phyloP scores from a whole-genome alignment of 2,329 filamentous ascomycete species.

The Colletotrichum lindemuthianum region DNA sequence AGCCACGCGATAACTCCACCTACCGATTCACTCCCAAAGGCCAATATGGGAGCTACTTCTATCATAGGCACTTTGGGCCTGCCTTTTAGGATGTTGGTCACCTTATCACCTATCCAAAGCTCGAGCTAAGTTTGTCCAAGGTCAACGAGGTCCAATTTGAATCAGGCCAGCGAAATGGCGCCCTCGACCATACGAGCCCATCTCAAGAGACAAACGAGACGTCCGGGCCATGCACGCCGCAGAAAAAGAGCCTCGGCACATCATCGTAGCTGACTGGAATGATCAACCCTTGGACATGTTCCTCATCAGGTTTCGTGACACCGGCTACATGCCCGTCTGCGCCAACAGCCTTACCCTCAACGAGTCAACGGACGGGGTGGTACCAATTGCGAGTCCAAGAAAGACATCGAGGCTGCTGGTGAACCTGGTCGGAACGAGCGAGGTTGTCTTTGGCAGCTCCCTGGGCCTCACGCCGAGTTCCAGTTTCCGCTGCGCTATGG shows the following conservation, averaged over 20 bases:
- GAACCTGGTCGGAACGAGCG: slow-evolving; percentile 17
- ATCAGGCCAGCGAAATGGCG: slow-evolving; percentile 23
- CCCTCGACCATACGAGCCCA: slow-evolving; percentile 13
- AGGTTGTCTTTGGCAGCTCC: slow-evolving; percentile 5
- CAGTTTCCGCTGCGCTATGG: slow-evolving; percentile 17
- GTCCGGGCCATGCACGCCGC: slow-evolving; percentile 16
- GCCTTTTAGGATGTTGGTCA: slow-evolving; percentile 24
- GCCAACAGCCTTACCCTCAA: slow-evolving; percentile 26
- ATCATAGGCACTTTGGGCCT: slow-evolving; percentile 21
- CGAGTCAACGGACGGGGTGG: slow-evolving; percentile 13
- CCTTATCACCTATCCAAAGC: fast-evolving
- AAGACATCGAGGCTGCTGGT: slow-evolving; percentile 13
- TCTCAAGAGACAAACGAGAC: slow-evolving; percentile 2
- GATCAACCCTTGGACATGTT: slow-evolving; percentile 27
- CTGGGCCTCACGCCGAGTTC: slow-evolving; percentile 19
- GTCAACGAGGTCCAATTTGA: slow-evolving; percentile 18
- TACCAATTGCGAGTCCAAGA: slow-evolving; percentile 12
- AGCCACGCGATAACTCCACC: slow-evolving; percentile 26
- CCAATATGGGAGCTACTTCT: slow-evolving; percentile 29
- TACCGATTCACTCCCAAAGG: slow-evolving; percentile 24
- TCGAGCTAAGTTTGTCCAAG: not conserved
- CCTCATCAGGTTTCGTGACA: slow-evolving; percentile 22
- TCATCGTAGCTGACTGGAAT: slow-evolving; percentile 26
- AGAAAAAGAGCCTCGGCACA: slow-evolving; percentile 5
- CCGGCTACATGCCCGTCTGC: slow-evolving; percentile 23